Evolutionary conservation across 1,284 basidiomycete species (phyloP).

Genomic region (Melanopsichium pennsylvanicum): DNA sequence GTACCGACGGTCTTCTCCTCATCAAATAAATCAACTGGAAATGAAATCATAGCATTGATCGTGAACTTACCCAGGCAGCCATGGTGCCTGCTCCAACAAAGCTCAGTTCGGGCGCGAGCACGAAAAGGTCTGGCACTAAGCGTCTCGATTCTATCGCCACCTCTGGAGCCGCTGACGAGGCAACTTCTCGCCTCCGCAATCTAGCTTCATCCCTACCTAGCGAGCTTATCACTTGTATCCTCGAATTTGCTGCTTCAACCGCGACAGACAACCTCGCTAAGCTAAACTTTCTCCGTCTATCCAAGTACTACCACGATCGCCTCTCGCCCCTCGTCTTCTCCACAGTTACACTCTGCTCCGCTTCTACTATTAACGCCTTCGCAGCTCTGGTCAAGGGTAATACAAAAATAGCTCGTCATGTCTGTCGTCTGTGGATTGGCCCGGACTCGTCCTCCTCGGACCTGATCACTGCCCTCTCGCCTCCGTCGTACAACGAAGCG

Average conservation of each 20-base stretch:
- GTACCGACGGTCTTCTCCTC: too few species aligned
- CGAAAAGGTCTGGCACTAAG: constrained; percentile 5
- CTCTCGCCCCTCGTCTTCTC: constrained; percentile 43
- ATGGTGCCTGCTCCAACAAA: constrained; percentile 40
- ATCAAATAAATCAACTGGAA: not conserved
- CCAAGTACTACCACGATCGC: constrained; percentile 25
- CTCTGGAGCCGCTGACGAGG: constrained; percentile 5
- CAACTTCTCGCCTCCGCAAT: constrained; percentile 8
- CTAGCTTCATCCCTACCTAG: constrained; percentile 36
- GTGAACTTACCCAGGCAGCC: not conserved
- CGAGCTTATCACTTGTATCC: constrained; percentile 41
- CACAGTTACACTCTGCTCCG: constrained; percentile 32
- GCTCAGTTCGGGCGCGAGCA: constrained; percentile 15
- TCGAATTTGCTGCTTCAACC: constrained; percentile 28
- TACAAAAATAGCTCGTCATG: constrained; percentile 42
- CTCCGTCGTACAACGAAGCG: constrained; percentile 43
- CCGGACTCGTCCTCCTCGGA: constrained; percentile 52
- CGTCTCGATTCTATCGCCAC: not conserved
- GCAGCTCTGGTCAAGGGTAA: constrained; percentile 26
- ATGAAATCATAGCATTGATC: not conserved
- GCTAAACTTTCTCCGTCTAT: constrained; percentile 37
- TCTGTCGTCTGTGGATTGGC: constrained; percentile 57
- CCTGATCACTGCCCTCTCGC: constrained; percentile 54
- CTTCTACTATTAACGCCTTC: constrained; percentile 39
- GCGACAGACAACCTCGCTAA: constrained; percentile 11